Evolutionary conservation across 306 rosid genomes (phyloP), one percentile per base, ranked within the genome.

Genomic region (Urtica urens): DNA sequence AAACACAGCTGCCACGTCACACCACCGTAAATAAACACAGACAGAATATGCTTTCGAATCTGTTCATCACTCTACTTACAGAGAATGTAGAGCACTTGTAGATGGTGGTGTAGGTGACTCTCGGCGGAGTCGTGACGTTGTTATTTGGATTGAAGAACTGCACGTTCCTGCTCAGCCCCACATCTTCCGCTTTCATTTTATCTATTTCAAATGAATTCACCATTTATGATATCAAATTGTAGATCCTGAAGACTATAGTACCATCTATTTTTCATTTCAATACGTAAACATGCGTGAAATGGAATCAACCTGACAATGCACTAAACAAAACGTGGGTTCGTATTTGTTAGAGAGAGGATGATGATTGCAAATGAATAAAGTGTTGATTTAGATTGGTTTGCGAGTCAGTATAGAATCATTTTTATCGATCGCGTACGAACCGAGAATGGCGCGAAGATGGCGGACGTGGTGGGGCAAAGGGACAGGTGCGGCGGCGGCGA

Each of bases 21-120:
- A 1, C 16, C 8, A 9, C 8, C 17, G 12, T 3, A 3, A 7
- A 17, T 6, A 29, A 6, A 16, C 14, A 27, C 24, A 17, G 12
- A 46, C 24, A 17, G 27, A 15, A 12, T 3, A 16, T 28, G 13
- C 10, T 13, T 15, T 16, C 6, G 24, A 13, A 2, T 9, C 15
- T 27, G 16, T 14, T 46, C 2, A 20, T 44, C 13, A 31, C 21
- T 26, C 37, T 48, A 37, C 53, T 19, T 67, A 90, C 99, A 33
- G 99, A 90, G 73, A 85, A 85, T 21, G 81, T 75, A n/a, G 65
- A 77, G 34, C 79, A 66, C 64, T 71, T 85, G 39, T 54, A 69
- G 26, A 90, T n/a, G n/a, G n/a, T n/a, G 80, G 62, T 85, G 99
- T 39, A 85, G 60, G 59, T 90, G n/a, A n/a, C n/a, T n/a, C n/a